These are phyloP conservation scores for Pythium catenulatum DNA, from an alignment of 352 stramenopile species.

Conservation along the genomic window DNA sequence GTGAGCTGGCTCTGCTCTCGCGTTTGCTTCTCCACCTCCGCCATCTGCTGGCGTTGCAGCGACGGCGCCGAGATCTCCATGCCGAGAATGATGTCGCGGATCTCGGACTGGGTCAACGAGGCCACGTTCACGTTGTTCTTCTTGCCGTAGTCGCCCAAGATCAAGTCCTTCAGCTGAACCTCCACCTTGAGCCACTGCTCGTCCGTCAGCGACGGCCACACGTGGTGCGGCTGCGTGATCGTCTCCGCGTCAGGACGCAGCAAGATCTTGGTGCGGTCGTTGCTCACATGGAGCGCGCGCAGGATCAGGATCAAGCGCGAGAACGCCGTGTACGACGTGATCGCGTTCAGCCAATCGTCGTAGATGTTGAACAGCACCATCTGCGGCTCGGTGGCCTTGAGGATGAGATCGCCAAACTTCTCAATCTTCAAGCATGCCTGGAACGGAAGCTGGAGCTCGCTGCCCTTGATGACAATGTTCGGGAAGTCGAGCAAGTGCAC, in stretches of 20 bases:
- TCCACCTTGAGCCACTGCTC: constrained; percentile 99
- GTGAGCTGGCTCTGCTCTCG: constrained; percentile 98
- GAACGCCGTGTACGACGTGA: constrained; percentile 99
- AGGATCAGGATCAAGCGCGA: constrained; percentile 99
- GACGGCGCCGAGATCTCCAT: constrained; percentile 99
- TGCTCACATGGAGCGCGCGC: constrained; percentile 98
- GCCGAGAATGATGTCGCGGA: constrained; percentile 99
- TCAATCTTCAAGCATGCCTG: constrained; percentile 99
- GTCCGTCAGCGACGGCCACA: constrained; percentile 99
- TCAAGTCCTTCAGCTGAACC: constrained; percentile 99
- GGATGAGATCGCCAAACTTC: constrained; percentile 99
- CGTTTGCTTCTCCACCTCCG: constrained; percentile 99
- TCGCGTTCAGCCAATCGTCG: constrained; percentile 99
- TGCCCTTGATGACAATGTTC: constrained; percentile 99
- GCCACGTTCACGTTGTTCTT: constrained; percentile 99
- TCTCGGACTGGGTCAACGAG: constrained; percentile 99
- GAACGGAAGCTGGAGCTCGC: constrained; percentile 99
- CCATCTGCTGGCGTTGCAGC: constrained; percentile 99
- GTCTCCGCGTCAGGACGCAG: constrained; percentile 98
- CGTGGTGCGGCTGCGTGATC: constrained; percentile 98
- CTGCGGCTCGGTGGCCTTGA: constrained; percentile 99
- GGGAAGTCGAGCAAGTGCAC: constrained; percentile 99
- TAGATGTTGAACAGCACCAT: constrained; percentile 99
- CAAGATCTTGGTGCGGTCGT: constrained; percentile 97
- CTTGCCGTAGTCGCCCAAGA: constrained; percentile 99